Conservation (phyloP, 2,329 filamentous ascomycete genomes). For the Sporothrix schenckii region DNA sequence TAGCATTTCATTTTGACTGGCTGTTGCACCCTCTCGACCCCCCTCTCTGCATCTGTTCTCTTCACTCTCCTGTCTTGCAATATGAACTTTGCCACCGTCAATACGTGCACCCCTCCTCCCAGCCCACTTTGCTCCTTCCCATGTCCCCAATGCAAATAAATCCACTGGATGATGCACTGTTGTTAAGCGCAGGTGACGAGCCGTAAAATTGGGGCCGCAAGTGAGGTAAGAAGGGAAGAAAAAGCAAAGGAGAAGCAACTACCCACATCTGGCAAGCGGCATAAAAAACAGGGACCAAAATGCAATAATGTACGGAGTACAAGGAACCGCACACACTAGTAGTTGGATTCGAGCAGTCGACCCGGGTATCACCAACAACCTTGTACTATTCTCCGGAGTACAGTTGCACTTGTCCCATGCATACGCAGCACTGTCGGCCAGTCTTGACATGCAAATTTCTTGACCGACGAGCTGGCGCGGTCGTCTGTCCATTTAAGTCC, state of each 20-base stretch:
- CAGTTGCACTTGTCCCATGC: not conserved
- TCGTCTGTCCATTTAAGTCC: not conserved
- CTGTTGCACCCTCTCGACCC: not conserved
- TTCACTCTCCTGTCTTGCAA: not conserved
- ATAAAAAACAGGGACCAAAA: not conserved
- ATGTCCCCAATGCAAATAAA: not conserved
- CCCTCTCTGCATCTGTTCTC: not conserved
- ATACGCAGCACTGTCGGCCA: not conserved
- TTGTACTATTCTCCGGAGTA: too few species aligned
- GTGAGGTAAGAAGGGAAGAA: not conserved
- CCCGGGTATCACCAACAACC: too few species aligned
- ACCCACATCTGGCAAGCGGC: constrained; percentile 15
- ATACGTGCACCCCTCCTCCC: not conserved
- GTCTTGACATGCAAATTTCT: not conserved
- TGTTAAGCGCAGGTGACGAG: not conserved
- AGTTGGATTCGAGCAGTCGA: not conserved
- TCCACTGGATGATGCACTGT: not conserved
- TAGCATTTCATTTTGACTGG: not conserved
- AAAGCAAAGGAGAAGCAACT: constrained; percentile 12
- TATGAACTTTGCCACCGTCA: not conserved
- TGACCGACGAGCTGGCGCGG: not conserved
- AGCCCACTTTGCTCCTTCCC: not conserved
- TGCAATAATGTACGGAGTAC: not conserved
- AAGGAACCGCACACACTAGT: not conserved
- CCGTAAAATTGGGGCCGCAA: too few species aligned